Percentiles rank a stretch among this genome's conserved stretches.
Conservation (phyloP, 1,284 basidiomycete species). For the Sporisorium graminicola region DNA sequence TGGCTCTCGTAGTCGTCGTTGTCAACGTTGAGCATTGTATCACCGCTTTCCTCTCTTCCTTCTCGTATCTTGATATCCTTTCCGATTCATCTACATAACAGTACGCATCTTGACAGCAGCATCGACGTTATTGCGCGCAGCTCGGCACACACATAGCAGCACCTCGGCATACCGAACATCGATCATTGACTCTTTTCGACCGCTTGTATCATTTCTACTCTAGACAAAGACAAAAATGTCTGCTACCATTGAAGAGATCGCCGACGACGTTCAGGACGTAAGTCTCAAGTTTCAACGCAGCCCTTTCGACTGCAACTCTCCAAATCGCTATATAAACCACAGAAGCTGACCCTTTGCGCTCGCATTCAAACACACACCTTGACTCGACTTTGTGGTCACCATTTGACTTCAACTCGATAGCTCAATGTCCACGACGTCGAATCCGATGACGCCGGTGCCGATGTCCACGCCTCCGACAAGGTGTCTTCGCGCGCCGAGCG, state of each 20-base stretch:
- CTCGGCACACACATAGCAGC: neutral
- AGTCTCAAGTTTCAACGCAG: slow-evolving; percentile 69
- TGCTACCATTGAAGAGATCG: slow-evolving; percentile 82
- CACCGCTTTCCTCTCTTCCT: slow-evolving; percentile 10
- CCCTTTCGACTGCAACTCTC: no score
- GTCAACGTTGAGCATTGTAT: slow-evolving; percentile 9
- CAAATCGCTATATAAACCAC: neutral
- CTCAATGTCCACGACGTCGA: slow-evolving; percentile 73
- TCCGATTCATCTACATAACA: slow-evolving; percentile 11
- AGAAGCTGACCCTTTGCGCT: slow-evolving; percentile 7
- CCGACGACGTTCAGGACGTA: slow-evolving; percentile 74
- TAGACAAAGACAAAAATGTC: slow-evolving; percentile 48
- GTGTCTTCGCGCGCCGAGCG: slow-evolving; percentile 77
- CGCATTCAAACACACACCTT: neutral
- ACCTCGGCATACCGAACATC: neutral
- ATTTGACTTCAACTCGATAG: slow-evolving; percentile 58
- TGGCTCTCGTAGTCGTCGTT: slow-evolving; percentile 12
- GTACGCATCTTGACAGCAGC: slow-evolving; percentile 25
- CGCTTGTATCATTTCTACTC: neutral
- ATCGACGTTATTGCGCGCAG: neutral
- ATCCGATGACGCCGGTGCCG: slow-evolving; percentile 75
- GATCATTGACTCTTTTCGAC: slow-evolving; percentile 9
- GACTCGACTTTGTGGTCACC: neutral
- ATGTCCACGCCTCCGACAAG: slow-evolving; percentile 87
- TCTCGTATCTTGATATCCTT: slow-evolving; percentile 16